Evolutionary conservation across 768 basidiomycete genomes (phyloP), one percentile per base, ranked within the genome.

Genomic region (Chalciporus chontae): DNA sequence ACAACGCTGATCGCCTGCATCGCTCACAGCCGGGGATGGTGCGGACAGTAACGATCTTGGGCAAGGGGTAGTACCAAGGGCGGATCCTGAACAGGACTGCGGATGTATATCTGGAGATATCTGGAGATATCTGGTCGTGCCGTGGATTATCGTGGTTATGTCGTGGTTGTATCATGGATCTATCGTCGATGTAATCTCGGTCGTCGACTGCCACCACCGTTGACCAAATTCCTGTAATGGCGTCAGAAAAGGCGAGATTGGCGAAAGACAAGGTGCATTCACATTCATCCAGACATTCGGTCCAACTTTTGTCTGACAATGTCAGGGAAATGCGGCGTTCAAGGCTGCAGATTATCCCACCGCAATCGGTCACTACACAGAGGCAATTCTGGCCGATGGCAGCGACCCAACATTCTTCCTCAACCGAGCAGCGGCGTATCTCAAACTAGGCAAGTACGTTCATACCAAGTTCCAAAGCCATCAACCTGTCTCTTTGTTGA

Each of bases 371-470:
- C 85, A 91, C 64, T 97, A 96, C 69, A 87, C 89, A 27, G 71
- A 80, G 1, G 94, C 94, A 4, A 81, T 87, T 40, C 66, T 90
- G 17, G 78, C 84, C 2, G 85, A 94, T 67, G 65, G 71, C 10
- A 72, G 64, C 0, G 90, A 95, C 59, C 73, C 79, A n/a, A 87
- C 90, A 0, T 88, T 85, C 55, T 83, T 86, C 29, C 75, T 94
- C 29, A 97, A 97, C 64, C 82, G 94, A 39, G 90, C 92, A 3
- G 88, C 90, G 31, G 90, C 92, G 23, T 94, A 94, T 73, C 78
- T 97, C 53, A 94, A 93, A 77, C 79, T 95, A 72, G 85, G 83
- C 80, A 96, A 95, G 93, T 93, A 76, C 73, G 91, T 85, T 69
- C 43, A 5, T 26, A 9, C 0, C 27, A 21, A 19, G 40, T 18